A percentile compares a stretch with the other conserved stretches of the same genome.
Evolutionary conservation across 2,329 filamentous ascomycete genomes (phyloP).

Genomic region (Pseudogymnoascus sp.): DNA sequence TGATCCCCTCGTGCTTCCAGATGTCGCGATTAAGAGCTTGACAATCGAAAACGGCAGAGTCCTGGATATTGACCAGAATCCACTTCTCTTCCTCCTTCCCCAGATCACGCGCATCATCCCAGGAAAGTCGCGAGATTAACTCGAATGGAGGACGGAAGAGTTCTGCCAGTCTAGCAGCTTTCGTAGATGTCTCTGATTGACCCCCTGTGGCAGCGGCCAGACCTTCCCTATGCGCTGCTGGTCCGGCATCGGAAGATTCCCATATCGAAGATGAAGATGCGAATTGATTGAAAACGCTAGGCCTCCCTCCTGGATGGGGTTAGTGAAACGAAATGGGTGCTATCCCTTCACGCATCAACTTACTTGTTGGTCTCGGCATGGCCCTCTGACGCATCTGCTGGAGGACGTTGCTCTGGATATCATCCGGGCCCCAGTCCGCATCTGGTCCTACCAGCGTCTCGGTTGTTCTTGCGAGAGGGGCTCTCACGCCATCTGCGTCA

Average conservation of each 20-base stretch:
- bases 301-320: slow-evolving; percentile 30
- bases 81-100: slow-evolving; percentile 88
- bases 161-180: slow-evolving; percentile 75
- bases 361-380: slow-evolving; percentile 19
- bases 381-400: slow-evolving; percentile 28
- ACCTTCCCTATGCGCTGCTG: slow-evolving; percentile 39
- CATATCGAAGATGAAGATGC: slow-evolving; percentile 41
- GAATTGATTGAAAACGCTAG: slow-evolving; percentile 64
- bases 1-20: slow-evolving; percentile 80
- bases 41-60: slow-evolving; percentile 87
- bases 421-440: slow-evolving; percentile 40
- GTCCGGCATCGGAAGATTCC: slow-evolving; percentile 37
- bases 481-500: slow-evolving; percentile 59
- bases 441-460: slow-evolving; percentile 75
- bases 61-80: slow-evolving; percentile 93
- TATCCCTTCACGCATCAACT: slow-evolving; percentile 6
- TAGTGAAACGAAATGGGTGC: slow-evolving; percentile 1
- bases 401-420: slow-evolving; percentile 23
- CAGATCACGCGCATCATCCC: slow-evolving; percentile 74
- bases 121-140: slow-evolving; percentile 70
- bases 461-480: slow-evolving; percentile 82
- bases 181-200: slow-evolving; percentile 56
- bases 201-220: slow-evolving; percentile 56
- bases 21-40: slow-evolving; percentile 90
- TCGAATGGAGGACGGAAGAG: slow-evolving; percentile 90